These are phyloP conservation scores for Aspergillus brasiliensis DNA, from an alignment of 2,329 filamentous ascomycete genomes.

Conservation along the genomic window DNA sequence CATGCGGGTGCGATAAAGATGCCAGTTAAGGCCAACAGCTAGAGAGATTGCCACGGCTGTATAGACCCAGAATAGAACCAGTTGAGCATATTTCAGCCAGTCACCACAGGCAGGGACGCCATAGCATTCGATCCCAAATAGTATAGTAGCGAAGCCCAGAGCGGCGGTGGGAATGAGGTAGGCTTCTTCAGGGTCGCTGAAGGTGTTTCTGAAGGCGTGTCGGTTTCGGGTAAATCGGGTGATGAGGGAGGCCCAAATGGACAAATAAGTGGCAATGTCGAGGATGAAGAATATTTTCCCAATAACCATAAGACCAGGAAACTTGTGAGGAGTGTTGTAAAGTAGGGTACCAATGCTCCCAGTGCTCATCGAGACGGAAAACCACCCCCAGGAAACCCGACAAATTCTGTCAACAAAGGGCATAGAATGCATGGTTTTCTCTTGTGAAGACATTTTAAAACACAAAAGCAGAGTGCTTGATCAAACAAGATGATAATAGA, in stretches of 20 bases:
- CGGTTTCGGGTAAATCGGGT: background rate
- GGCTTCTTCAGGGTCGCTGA: background rate
- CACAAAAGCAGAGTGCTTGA: background rate
- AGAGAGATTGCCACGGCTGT: background rate
- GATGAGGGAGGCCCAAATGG: background rate
- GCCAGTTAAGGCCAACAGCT: background rate
- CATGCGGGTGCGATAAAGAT: background rate
- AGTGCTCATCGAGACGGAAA: background rate
- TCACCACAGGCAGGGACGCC: background rate
- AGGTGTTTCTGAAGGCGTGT: background rate
- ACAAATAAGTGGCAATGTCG: background rate
- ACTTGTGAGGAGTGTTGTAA: background rate
- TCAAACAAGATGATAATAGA: background rate
- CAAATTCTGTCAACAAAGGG: background rate
- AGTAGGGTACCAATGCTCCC: background rate
- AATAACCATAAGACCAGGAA: background rate
- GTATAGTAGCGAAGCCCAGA: background rate
- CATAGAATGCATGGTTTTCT: background rate
- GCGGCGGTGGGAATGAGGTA: background rate
- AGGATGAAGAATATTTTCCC: background rate
- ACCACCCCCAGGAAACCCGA: constrained; percentile 1
- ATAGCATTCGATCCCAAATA: background rate
- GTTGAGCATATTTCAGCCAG: background rate
- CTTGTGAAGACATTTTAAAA: background rate
- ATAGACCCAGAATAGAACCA: background rate